These are phyloP conservation scores for Phylloporus rhodoxanthus DNA, from an alignment of 768 basidiomycete genomes.

Conservation along the genomic window DNA sequence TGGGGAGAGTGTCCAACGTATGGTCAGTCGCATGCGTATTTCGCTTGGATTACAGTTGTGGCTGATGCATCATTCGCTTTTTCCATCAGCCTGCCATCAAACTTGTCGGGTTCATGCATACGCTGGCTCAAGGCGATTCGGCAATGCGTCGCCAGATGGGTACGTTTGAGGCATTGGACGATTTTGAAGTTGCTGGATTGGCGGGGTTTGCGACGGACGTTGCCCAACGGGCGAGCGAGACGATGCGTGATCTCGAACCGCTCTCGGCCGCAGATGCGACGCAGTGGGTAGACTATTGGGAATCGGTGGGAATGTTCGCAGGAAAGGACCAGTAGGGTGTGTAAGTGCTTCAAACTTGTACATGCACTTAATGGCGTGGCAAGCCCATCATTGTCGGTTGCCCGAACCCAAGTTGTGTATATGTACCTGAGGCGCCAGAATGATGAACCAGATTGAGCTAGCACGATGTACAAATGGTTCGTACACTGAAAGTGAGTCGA, in stretches of 20 bases:
- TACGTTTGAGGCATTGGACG: neutral
- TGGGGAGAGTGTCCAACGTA: constrained; percentile 21
- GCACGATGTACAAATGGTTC: no score
- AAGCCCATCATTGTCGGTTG: no score
- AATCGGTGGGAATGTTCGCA: constrained; percentile 20
- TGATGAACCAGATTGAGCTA: no score
- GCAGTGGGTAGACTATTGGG: constrained; percentile 38
- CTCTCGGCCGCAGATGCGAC: constrained; percentile 18
- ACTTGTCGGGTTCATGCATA: constrained; percentile 19
- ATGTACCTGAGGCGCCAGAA: no score
- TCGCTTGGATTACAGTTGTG: neutral
- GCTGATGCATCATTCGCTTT: no score
- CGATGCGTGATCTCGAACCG: constrained; percentile 26
- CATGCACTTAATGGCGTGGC: no score
- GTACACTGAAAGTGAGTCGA: no score
- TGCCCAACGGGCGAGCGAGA: constrained; percentile 28
- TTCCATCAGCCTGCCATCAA: constrained; percentile 30
- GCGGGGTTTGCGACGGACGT: constrained; percentile 24
- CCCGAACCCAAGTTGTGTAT: no score
- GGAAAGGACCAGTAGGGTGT: neutral
- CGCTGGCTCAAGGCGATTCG: constrained; percentile 15
- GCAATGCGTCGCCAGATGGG: neutral
- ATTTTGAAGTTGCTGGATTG: constrained; percentile 4
- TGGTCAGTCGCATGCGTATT: constrained; percentile 20
- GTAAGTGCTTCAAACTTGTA: no score